Evolutionary conservation across 2,329 filamentous ascomycete species (phyloP).

Genomic region (Calonectria ilicicola): DNA sequence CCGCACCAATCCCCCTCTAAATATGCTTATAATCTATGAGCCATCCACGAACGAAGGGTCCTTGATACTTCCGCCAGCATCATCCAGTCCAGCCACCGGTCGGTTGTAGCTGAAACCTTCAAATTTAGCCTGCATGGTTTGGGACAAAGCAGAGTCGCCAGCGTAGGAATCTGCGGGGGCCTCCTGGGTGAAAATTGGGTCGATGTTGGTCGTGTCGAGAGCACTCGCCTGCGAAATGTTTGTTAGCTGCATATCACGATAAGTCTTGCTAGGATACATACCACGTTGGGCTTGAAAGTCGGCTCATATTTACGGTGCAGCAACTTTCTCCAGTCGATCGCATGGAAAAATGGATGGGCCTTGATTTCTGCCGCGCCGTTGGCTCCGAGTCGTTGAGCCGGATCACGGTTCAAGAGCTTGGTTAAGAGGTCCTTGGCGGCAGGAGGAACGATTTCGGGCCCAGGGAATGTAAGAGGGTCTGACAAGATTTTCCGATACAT

Average conservation of each 20-base stretch:
- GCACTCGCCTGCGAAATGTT: constrained; percentile 74
- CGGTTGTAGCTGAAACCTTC: constrained; percentile 96
- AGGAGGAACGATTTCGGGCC: constrained; percentile 82
- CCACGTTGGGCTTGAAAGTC: constrained; percentile 94
- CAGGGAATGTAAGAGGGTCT: constrained; percentile 91
- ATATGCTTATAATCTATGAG: neutral
- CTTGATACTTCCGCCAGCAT: constrained; percentile 92
- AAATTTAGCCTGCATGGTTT: constrained; percentile 96
- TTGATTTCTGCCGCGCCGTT: constrained; percentile 98
- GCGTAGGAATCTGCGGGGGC: constrained; percentile 92
- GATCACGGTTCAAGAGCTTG: constrained; percentile 89
- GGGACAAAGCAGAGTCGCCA: constrained; percentile 89
- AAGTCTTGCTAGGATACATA: constrained; percentile 64
- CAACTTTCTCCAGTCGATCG: constrained; percentile 97
- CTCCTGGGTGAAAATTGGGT: constrained; percentile 90
- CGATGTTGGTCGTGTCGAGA: constrained; percentile 92
- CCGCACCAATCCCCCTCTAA: neutral
- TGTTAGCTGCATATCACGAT: neutral
- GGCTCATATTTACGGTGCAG: constrained; percentile 97
- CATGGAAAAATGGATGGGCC: constrained; percentile 97
- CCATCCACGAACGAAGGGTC: constrained; percentile 73
- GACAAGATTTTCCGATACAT: constrained; percentile 99
- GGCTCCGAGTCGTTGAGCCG: constrained; percentile 86
- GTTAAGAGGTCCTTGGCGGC: constrained; percentile 92
- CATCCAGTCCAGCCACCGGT: constrained; percentile 89